These are phyloP conservation scores for Deinandra increscens DNA, from an alignment of 129 eudicot genomes.

Conservation along the genomic window DNA sequence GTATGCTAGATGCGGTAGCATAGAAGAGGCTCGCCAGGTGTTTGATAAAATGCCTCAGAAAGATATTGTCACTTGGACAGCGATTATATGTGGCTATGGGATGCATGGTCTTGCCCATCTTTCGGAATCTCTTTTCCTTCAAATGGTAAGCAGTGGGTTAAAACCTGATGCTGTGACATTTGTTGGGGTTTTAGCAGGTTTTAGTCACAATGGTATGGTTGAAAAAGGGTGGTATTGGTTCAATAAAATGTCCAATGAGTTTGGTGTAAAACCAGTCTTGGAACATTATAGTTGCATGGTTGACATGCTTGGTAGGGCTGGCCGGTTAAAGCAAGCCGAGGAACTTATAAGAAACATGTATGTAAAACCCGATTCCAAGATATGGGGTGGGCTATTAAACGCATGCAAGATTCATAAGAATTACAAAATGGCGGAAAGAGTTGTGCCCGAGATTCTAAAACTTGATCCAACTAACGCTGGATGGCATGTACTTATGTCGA, in stretches of 20 bases:
- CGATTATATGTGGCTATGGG: conserved; percentile 56
- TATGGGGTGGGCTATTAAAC: conserved; percentile 61
- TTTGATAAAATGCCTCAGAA: conserved; percentile 38
- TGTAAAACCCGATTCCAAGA: conserved; percentile 39
- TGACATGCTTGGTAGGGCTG: conserved; percentile 67
- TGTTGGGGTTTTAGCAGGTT: conserved; percentile 50
- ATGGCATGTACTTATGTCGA: conserved; percentile 53
- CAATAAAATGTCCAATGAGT: conserved; percentile 31
- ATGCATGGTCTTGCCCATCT: conserved; percentile 49
- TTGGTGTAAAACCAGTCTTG: conserved; percentile 40
- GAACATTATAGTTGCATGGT: conserved; percentile 65
- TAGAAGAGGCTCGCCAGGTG: conserved; percentile 35
- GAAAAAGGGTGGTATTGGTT: conserved; percentile 50
- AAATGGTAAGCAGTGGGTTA: conserved; percentile 43
- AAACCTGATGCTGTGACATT: conserved; percentile 54
- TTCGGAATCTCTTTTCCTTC: conserved; percentile 46
- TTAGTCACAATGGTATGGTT: conserved; percentile 60
- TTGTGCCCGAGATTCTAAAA: conserved; percentile 8
- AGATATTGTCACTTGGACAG: conserved; percentile 55
- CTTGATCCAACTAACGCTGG: conserved; percentile 40
- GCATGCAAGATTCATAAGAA: conserved; percentile 59
- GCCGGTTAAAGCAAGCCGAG: conserved; percentile 45
- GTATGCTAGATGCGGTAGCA: conserved; percentile 40
- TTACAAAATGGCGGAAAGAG: conserved; percentile 41
- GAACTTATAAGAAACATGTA: conserved; percentile 47